Percentiles rank a stretch among this genome's conserved stretches.
Evolutionary conservation across 495 filamentous ascomycete genomes (phyloP).

Genomic region (Penicillium nucicola): DNA sequence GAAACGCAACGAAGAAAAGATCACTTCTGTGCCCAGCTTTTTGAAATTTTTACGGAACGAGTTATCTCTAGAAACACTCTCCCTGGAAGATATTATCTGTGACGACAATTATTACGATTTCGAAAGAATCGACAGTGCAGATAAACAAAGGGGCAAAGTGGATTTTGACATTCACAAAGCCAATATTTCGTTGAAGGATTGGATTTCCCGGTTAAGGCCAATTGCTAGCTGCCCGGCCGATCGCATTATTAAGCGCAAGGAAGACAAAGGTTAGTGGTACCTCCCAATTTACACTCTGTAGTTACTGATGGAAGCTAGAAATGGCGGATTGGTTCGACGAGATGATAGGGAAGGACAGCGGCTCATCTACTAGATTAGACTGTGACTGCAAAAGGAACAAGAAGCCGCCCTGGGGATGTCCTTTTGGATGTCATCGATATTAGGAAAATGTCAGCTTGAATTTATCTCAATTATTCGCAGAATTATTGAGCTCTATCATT

Average conservation of each 20-base stretch:
- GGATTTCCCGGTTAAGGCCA: conserved; percentile 12
- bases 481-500: background rate
- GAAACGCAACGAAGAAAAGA: conserved; percentile 12
- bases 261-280: conserved; percentile 11
- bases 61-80: conserved; percentile 12
- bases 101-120: conserved; percentile 15
- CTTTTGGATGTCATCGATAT: conserved; percentile 13
- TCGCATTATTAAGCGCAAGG: conserved; percentile 1
- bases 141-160: conserved; percentile 4
- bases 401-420: conserved; percentile 6
- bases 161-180: conserved; percentile 11
- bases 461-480: background rate
- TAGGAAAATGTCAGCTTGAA: conserved; percentile 2
- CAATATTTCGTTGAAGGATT: conserved; percentile 10
- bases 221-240: conserved; percentile 1
- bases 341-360: conserved; percentile 14
- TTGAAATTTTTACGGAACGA: conserved; percentile 10
- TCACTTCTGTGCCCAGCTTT: conserved; percentile 12
- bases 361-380: conserved; percentile 4
- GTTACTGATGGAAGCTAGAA: conserved; percentile 11
- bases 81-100: conserved; percentile 14
- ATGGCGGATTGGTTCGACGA: conserved; percentile 13
- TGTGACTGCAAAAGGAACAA: conserved; percentile 12
- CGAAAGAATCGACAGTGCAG: conserved; percentile 1
- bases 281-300: conserved; percentile 1